phyloP scores from a whole-genome alignment of 495 filamentous ascomycete species.

The Aspergillus diversus region DNA sequence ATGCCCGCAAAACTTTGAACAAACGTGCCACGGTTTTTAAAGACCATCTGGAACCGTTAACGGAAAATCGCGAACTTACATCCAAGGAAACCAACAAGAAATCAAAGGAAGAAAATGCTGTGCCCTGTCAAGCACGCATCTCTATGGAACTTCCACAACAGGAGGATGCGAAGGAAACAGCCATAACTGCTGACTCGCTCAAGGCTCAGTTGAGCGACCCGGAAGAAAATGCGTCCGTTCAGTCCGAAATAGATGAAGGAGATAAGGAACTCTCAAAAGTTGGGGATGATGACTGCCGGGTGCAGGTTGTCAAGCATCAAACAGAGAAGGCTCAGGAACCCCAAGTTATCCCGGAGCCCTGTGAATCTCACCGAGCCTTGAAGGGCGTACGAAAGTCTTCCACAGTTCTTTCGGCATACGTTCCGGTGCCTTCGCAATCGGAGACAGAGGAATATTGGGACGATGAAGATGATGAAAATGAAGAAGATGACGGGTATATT shows the following conservation, averaged over 20 bases:
- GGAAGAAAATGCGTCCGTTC: conserved; percentile 20
- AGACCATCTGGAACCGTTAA: conserved; percentile 46
- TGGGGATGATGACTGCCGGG: conserved; percentile 36
- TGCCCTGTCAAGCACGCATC: conserved; percentile 8
- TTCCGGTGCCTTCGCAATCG: conserved; percentile 34
- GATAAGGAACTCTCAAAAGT: conserved; percentile 22
- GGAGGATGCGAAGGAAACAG: conserved; percentile 14
- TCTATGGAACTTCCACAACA: conserved; percentile 21
- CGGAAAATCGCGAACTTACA: conserved; percentile 36
- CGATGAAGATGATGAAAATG: conserved; percentile 75
- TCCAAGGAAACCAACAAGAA: conserved; percentile 41
- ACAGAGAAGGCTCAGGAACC: conserved; percentile 21
- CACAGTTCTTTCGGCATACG: conserved; percentile 23
- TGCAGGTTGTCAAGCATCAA: conserved; percentile 22
- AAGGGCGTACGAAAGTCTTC: conserved; percentile 19
- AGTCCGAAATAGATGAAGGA: conserved; percentile 21
- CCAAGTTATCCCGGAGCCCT: conserved; percentile 12
- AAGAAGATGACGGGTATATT: conserved; percentile 81
- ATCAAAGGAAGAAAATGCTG: conserved; percentile 25
- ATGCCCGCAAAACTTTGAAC: conserved; percentile 50
- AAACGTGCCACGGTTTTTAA: conserved; percentile 74
- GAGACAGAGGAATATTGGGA: conserved; percentile 78
- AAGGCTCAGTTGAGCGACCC: conserved; percentile 25
- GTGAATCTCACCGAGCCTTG: conserved; percentile 15
- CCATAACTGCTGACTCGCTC: conserved; percentile 1